These are phyloP conservation scores for Esteya vermicola DNA, from an alignment of 2,329 filamentous ascomycete species.

Conservation along the genomic window DNA sequence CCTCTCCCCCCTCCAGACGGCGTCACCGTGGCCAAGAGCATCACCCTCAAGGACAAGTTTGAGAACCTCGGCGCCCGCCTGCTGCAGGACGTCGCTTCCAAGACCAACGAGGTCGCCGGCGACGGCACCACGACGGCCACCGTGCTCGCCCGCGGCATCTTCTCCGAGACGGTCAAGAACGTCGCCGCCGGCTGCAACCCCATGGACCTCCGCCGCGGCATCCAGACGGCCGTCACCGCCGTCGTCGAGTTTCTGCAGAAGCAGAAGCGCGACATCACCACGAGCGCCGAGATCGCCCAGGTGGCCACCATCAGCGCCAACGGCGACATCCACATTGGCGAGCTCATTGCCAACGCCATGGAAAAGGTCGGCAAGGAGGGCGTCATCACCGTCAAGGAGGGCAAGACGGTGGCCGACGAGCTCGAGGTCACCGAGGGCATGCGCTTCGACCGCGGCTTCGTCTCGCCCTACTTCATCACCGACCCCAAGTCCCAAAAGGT, in stretches of 20 bases:
- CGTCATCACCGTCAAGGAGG: slow-evolving; percentile 99
- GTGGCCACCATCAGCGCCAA: slow-evolving; percentile 98
- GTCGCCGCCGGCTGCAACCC: slow-evolving; percentile 98
- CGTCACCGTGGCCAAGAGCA: slow-evolving; percentile 80
- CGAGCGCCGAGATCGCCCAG: slow-evolving; percentile 91
- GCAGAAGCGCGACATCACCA: slow-evolving; percentile 98
- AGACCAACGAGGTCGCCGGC: slow-evolving; percentile 98
- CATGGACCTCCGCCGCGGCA: slow-evolving; percentile 95
- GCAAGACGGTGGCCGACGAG: slow-evolving; percentile 96
- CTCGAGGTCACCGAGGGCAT: slow-evolving; percentile 98
- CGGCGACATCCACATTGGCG: slow-evolving; percentile 86
- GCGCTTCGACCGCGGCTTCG: slow-evolving; percentile 98
- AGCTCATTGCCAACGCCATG: slow-evolving; percentile 96
- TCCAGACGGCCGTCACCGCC: slow-evolving; percentile 87
- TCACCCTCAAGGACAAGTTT: slow-evolving; percentile 95
- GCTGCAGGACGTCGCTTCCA: slow-evolving; percentile 94
- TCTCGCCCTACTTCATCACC: slow-evolving; percentile 99
- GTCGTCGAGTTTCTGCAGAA: slow-evolving; percentile 88
- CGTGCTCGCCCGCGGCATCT: slow-evolving; percentile 92
- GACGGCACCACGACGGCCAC: slow-evolving; percentile 97
- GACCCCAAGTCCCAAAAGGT: slow-evolving; percentile 98
- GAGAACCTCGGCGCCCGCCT: slow-evolving; percentile 97
- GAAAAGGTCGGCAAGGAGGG: slow-evolving; percentile 99
- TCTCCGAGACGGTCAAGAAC: slow-evolving; percentile 99
- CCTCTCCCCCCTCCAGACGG: slow-evolving; percentile 31